phyloP scores from a whole-genome alignment of 805 yeast genomes.

The Yamadazyma nakazawae region DNA sequence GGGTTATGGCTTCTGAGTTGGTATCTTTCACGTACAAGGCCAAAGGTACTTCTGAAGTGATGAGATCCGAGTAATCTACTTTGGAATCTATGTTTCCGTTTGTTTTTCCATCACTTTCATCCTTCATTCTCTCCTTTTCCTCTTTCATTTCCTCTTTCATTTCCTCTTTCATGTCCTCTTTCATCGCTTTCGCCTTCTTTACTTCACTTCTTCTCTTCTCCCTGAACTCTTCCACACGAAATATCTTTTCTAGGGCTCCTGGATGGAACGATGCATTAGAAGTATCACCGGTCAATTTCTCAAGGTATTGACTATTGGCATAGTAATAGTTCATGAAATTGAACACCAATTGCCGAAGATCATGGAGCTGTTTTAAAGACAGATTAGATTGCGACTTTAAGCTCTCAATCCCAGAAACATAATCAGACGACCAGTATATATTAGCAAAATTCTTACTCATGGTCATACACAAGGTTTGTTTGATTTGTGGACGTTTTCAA shows the following conservation, averaged over 20 bases:
- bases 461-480: neutral
- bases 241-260: neutral
- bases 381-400: constrained; percentile 27
- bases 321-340: constrained; percentile 34
- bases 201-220: neutral
- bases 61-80: neutral
- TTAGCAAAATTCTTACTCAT: constrained; percentile 25
- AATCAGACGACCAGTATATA: constrained; percentile 42
- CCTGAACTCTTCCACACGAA: neutral
- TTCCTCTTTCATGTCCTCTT: neutral
- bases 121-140: neutral
- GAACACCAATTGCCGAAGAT: constrained; percentile 35
- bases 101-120: neutral
- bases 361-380: constrained; percentile 39
- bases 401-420: constrained; percentile 31
- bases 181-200: neutral
- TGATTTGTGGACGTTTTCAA: too few relatives aligned
- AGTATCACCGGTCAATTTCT: constrained; percentile 17
- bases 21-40: constrained; percentile 19
- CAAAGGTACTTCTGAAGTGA: constrained; percentile 9
- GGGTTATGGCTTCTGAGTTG: constrained; percentile 21
- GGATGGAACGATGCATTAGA: neutral
- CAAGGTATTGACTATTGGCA: constrained; percentile 32
- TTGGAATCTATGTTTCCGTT: neutral
- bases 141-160: neutral